These are phyloP conservation scores for Xylariales sp. DNA, from an alignment of 2,329 filamentous ascomycete species.

Conservation along the genomic window DNA sequence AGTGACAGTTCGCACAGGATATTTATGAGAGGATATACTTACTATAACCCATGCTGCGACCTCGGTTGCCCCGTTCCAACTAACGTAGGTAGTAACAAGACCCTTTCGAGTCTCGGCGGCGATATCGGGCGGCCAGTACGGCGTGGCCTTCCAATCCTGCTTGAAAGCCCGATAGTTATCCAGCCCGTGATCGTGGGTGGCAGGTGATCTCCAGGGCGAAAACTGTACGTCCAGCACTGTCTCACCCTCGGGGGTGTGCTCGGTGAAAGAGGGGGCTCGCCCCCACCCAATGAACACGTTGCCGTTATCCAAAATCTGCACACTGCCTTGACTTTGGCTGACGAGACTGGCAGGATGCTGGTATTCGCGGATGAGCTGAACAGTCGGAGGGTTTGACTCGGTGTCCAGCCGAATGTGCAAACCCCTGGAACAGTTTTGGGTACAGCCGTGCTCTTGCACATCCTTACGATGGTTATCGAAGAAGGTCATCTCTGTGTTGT, in stretches of 20 bases:
- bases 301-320: conserved; percentile 2
- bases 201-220: conserved; percentile 7
- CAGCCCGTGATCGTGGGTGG: conserved; percentile 6
- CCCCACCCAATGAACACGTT: conserved; percentile 5
- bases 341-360: conserved; percentile 8
- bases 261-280: conserved; percentile 1
- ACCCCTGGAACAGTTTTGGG: conserved; percentile 9
- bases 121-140: conserved; percentile 10
- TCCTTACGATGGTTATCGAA: conserved; percentile 12
- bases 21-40: conserved; percentile 2
- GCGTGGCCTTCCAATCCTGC: conserved; percentile 10
- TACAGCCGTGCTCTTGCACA: conserved; percentile 5
- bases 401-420: conserved; percentile 9
- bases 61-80: conserved; percentile 12
- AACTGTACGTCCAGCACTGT: conserved; percentile 10
- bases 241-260: neutral
- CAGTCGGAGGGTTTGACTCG: conserved; percentile 4
- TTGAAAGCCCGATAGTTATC: conserved; percentile 10
- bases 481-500: conserved; percentile 9
- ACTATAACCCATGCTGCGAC: conserved; percentile 11
- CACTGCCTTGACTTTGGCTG: conserved; percentile 2
- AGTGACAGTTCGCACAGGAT: neutral
- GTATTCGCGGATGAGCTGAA: conserved; percentile 10
- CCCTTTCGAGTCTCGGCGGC: conserved; percentile 5
- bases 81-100: conserved; percentile 6